These are phyloP conservation scores for Achaetomium macrosporum DNA, from an alignment of 2,329 filamentous ascomycete genomes.

Conservation along the genomic window DNA sequence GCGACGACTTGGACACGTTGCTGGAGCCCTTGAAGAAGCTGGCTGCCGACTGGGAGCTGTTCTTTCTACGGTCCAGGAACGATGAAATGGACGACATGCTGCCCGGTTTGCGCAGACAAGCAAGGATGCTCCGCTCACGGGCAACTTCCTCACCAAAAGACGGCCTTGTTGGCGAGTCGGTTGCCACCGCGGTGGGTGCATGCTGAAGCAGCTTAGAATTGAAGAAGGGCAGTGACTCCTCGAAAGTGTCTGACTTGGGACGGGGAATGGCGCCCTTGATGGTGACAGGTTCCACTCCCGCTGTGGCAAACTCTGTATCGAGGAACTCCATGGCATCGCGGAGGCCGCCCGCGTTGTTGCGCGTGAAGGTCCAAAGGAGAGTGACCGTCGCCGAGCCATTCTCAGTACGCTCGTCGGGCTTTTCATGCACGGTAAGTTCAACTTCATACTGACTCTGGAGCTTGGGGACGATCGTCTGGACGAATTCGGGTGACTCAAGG, in stretches of 20 bases:
- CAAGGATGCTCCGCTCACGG: slow-evolving; percentile 80
- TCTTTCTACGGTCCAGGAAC: slow-evolving; percentile 94
- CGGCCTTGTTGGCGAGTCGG: slow-evolving; percentile 83
- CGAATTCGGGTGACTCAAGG: slow-evolving; percentile 75
- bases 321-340: slow-evolving; percentile 96
- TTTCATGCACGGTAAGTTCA: slow-evolving; percentile 68
- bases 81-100: slow-evolving; percentile 93
- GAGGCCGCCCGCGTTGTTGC: slow-evolving; percentile 92
- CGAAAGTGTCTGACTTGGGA: slow-evolving; percentile 98
- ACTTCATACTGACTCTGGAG: slow-evolving; percentile 90
- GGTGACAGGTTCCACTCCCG: slow-evolving; percentile 79
- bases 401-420: slow-evolving; percentile 52
- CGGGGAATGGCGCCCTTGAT: slow-evolving; percentile 93
- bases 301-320: slow-evolving; percentile 75
- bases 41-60: slow-evolving; percentile 77
- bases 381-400: slow-evolving; percentile 54
- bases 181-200: slow-evolving; percentile 71
- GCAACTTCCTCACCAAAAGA: slow-evolving; percentile 76
- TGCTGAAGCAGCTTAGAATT: slow-evolving; percentile 95
- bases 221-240: slow-evolving; percentile 94
- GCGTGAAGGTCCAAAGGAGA: slow-evolving; percentile 77
- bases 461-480: slow-evolving; percentile 72
- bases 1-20: slow-evolving; percentile 89
- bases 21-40: slow-evolving; percentile 86
- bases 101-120: slow-evolving; percentile 87